Evolutionary conservation across 306 rosid genomes (phyloP).

Genomic region (Sechiopsis laciniata): DNA sequence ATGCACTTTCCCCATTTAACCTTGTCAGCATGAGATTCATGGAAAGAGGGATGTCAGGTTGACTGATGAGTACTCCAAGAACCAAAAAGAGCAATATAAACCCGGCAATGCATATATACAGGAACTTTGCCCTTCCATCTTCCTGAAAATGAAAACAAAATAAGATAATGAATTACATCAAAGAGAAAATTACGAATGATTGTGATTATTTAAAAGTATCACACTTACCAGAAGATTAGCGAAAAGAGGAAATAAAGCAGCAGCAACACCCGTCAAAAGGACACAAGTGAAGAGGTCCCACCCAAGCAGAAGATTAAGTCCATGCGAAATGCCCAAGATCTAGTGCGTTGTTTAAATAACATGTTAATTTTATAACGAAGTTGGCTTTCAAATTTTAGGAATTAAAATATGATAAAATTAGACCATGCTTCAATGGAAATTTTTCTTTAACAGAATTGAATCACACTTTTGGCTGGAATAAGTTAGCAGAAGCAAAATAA

Average conservation of each 20-base stretch:
- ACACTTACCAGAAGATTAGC: conserved; percentile 63
- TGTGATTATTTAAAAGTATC: conserved; percentile 21
- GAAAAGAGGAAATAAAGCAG: conserved; percentile 56
- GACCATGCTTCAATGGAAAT: neutral
- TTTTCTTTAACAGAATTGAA: neutral
- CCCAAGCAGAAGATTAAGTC: conserved; percentile 80
- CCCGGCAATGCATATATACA: conserved; percentile 50
- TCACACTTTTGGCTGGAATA: conserved; percentile 3
- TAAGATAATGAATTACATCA: conserved; percentile 18
- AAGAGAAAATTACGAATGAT: conserved; percentile 6
- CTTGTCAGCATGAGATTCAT: conserved; percentile 56
- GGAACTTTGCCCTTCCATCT: conserved; percentile 46
- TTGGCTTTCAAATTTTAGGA: neutral
- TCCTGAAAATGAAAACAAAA: conserved; percentile 46
- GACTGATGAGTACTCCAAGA: conserved; percentile 63
- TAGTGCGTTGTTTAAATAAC: conserved; percentile 23
- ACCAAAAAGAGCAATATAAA: conserved; percentile 50
- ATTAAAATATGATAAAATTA: neutral
- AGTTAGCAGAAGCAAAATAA: conserved; percentile 20
- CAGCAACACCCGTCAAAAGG: conserved; percentile 62
- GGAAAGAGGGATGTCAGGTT: conserved; percentile 56
- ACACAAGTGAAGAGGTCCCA: conserved; percentile 96
- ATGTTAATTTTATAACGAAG: conserved; percentile 20
- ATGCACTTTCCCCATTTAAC: conserved; percentile 80
- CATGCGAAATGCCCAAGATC: conserved; percentile 85